Conservation (phyloP, 2,329 filamentous ascomycete species). For the Ophioceras dolichostomum region DNA sequence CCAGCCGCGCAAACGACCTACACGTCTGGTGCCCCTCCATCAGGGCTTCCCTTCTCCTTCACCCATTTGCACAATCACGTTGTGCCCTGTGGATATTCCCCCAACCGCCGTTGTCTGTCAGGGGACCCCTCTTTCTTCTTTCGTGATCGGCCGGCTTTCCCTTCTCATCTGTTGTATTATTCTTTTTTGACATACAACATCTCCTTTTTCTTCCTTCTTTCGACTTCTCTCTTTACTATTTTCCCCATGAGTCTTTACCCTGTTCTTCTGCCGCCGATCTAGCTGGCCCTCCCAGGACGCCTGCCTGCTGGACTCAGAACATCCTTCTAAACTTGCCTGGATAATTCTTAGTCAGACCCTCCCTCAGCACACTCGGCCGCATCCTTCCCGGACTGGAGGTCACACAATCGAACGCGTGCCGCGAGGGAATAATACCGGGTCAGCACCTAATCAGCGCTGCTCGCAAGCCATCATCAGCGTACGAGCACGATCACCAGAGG, state of each 20-base stretch:
- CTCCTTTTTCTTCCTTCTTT: background rate
- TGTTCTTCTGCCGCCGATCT: background rate
- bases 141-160: background rate
- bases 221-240: background rate
- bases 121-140: background rate
- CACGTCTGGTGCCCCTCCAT: slow-evolving; percentile 3
- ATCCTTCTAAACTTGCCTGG: background rate
- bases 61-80: background rate
- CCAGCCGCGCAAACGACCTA: slow-evolving; percentile 2
- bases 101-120: background rate
- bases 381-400: background rate
- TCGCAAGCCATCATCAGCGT: background rate
- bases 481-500: background rate
- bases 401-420: background rate
- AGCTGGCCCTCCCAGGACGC: slow-evolving; percentile 1
- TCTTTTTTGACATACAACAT: background rate
- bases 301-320: background rate
- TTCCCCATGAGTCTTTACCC: no score
- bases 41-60: background rate
- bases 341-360: background rate
- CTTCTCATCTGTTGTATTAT: no score
- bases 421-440: background rate
- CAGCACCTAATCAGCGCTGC: slow-evolving; percentile 1
- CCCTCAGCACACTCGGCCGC: background rate
- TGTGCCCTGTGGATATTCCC: background rate